Conservation (phyloP, 163 green algal genomes). For the Chlorella variabilis region DNA sequence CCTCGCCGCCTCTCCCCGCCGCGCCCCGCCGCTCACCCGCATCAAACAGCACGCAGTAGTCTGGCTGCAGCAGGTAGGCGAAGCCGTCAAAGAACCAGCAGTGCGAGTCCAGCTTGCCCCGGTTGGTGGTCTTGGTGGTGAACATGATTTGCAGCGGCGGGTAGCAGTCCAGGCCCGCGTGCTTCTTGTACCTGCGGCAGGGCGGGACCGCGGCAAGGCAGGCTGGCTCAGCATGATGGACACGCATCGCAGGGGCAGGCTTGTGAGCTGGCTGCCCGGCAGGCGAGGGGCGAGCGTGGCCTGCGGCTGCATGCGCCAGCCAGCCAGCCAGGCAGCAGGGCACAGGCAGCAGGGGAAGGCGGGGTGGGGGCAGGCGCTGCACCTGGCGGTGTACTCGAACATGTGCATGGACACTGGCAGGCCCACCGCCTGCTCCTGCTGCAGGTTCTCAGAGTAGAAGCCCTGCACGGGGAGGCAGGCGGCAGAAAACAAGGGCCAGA, state of each 20-base stretch:
- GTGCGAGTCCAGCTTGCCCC: constrained; percentile 56
- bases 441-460: constrained; percentile 47
- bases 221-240: too few relatives aligned
- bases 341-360: too few relatives aligned
- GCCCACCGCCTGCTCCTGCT: constrained; percentile 42
- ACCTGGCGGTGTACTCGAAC: constrained; percentile 57
- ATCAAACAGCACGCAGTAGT: constrained; percentile 60
- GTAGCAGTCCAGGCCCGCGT: constrained; percentile 55
- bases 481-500: too few relatives aligned
- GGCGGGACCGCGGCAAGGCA: not conserved
- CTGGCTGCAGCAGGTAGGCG: constrained; percentile 53
- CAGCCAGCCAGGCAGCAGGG: too few relatives aligned
- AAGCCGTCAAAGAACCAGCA: constrained; percentile 62
- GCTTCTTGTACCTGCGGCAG: constrained; percentile 50
- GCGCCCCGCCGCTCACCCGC: too few relatives aligned
- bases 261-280: too few relatives aligned
- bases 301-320: too few relatives aligned
- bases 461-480: constrained; percentile 37
- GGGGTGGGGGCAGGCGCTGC: not conserved
- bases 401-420: constrained; percentile 47
- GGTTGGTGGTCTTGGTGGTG: constrained; percentile 46
- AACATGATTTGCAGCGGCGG: constrained; percentile 48
- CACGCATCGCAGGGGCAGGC: too few relatives aligned
- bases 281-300: too few relatives aligned
- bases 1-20: too few relatives aligned